Base-by-base conservation (phyloP, 495 filamentous ascomycete genomes). In the Talaromyces liani region DNA sequence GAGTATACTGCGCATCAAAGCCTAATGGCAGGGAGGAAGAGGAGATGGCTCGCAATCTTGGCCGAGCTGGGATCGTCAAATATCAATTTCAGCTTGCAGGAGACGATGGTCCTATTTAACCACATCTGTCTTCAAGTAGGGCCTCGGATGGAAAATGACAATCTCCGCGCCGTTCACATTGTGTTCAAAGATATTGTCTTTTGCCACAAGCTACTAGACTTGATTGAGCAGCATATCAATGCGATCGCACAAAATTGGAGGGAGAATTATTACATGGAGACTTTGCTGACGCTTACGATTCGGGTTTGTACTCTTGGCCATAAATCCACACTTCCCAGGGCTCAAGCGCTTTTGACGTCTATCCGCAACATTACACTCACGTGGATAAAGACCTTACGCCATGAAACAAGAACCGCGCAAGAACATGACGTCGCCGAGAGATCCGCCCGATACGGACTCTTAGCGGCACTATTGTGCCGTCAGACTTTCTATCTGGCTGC, bases 1-100 rank as follows among this genome's bases (percentile, higher is more conserved):
- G 83, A 86, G 51, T 85, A 73, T 65, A 73, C 75, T 16, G 74
- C 80, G 0, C 75, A 85, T 62, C 74, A 77, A 1, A 72, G 67
- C 25, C 62, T 86, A 20, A 69, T 80, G 2, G 62, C 77, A 0
- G 83, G 82, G 0, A 71, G 70, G 36, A 63, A 66, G 1, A 64
- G 84, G 33, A 80, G 84, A 49, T 84, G 83, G 86, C 10, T 67
- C 82, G 0, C 22, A 24, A 24, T 24, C 22, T 65, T 75, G 16
- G 12, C 33, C 33, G 82, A 87, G 63, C 70, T 88, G 3, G 69
- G 67, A 6, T 69, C 73, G 0, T 80, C 78, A 1, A 78, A 75
- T 51, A 47, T 88, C 12, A 77, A 83, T 62, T 79, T 83, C 58
- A 80, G 73, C 31, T 68, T 77, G 6, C 64, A 76, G 10, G 70